Conservation (phyloP, 2,329 filamentous ascomycete species). For the Chrysoporthe austroafricana region DNA sequence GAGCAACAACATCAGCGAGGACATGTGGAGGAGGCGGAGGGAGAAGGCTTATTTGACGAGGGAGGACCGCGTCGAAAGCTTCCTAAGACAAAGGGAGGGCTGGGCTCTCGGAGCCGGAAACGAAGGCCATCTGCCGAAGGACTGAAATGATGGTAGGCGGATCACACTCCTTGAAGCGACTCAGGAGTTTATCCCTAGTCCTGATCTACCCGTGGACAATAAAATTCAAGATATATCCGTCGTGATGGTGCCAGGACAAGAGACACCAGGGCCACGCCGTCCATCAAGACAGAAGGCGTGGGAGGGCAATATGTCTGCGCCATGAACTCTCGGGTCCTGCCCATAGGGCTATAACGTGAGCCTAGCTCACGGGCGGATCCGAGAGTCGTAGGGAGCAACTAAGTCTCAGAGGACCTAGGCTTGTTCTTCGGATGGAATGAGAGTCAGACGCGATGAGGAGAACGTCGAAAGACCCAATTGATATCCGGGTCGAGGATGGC, state of each 20-base stretch:
- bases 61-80: slow-evolving; percentile 74
- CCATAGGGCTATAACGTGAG: not conserved
- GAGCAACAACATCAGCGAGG: slow-evolving; percentile 66
- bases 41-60: slow-evolving; percentile 56
- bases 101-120: slow-evolving; percentile 34
- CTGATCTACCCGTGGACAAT: too few species aligned
- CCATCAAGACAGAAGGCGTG: slow-evolving; percentile 1
- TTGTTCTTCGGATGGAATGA: slow-evolving; percentile 37
- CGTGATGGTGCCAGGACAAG: slow-evolving; percentile 4
- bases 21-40: slow-evolving; percentile 57
- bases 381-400: slow-evolving; percentile 11
- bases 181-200: not conserved
- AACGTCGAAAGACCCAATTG: slow-evolving; percentile 45
- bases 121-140: slow-evolving; percentile 13
- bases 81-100: slow-evolving; percentile 72
- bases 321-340: not conserved
- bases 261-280: slow-evolving; percentile 14
- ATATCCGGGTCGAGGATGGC: slow-evolving; percentile 36
- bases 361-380: not conserved
- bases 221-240: not conserved
- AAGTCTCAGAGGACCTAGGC: slow-evolving; percentile 1
- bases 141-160: not conserved
- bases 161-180: not conserved
- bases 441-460: slow-evolving; percentile 35
- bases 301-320: not conserved